Evolutionary conservation across 2,329 filamentous ascomycete genomes (phyloP), one percentile per base, ranked within the genome.

Genomic region (Cylindrodendrum hubeiense): DNA sequence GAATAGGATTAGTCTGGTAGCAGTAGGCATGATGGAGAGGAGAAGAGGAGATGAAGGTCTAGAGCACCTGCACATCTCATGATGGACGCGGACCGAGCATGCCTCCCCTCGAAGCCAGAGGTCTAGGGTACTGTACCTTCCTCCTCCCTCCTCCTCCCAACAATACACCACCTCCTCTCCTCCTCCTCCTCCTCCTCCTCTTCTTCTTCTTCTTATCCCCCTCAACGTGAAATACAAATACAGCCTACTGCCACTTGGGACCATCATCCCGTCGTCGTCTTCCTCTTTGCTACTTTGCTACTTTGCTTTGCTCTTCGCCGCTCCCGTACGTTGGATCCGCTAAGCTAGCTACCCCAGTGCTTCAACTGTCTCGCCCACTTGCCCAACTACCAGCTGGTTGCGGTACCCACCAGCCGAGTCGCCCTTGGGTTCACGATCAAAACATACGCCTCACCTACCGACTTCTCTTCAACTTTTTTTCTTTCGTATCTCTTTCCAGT

Each of bases 311-410:
- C 22, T 50, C 44, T 30, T 15, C 41, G 28, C 28, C 19, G 34
- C 28, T 58, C 41, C 33, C 60, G 52, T 43, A 47, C n/a, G 49
- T 22, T 50, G 54, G 60, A 54, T 53, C 60, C 60, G 49, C 60
- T 43, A 54, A 39, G 39, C 41, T 49, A 54, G 60, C 60, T 63
- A 41, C 55, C 54, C 47, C 55, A 33, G 60, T 26, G 50, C 33
- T 53, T 19, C 41, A 49, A 43, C 43, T 60, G 60, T 63, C 60
- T 63, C 49, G 47, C 60, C 60, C 60, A 54, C 54, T 33, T 44
- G 19, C 46, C 43, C 44, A 60, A 49, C 57, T 52, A 26, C 56
- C 19, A 59, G 39, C 54, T 58, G 60, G 53, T 43, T 63, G 41
- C 49, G 41, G 60, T 47, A 46, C 49, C 60, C 43, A 57, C 44